Percentiles rank a stretch among this genome's conserved stretches.
Conservation (phyloP, 2,329 filamentous ascomycete genomes). For the Stemphylium vesicarium region DNA sequence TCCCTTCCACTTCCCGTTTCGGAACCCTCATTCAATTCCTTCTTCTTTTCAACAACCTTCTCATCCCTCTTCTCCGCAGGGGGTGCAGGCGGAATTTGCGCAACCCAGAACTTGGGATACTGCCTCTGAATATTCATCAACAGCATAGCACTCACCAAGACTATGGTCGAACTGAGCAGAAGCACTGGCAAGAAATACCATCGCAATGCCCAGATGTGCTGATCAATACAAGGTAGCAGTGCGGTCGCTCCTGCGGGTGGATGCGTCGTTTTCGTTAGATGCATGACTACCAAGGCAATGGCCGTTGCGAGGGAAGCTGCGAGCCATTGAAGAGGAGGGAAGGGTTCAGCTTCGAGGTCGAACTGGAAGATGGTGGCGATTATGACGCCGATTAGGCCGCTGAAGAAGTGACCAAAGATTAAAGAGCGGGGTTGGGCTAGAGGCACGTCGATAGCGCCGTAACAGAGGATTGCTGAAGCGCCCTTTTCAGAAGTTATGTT, state of each 20-base stretch:
- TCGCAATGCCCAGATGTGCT: slow-evolving; percentile 47
- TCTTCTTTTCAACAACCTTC: slow-evolving; percentile 11
- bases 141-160: slow-evolving; percentile 50
- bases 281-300: slow-evolving; percentile 54
- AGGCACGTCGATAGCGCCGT: slow-evolving; percentile 54
- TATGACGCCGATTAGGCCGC: slow-evolving; percentile 52
- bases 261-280: slow-evolving; percentile 55
- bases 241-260: slow-evolving; percentile 57
- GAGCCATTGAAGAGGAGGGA: slow-evolving; percentile 50
- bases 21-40: slow-evolving; percentile 14
- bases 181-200: slow-evolving; percentile 54
- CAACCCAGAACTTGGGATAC: slow-evolving; percentile 57
- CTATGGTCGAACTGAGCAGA: slow-evolving; percentile 49
- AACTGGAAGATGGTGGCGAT: slow-evolving; percentile 54
- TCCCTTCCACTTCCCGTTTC: slow-evolving; percentile 17
- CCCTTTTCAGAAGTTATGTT: slow-evolving; percentile 36
- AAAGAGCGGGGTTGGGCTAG: slow-evolving; percentile 55
- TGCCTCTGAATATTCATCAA: slow-evolving; percentile 55
- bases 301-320: slow-evolving; percentile 52
- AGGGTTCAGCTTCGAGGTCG: slow-evolving; percentile 34
- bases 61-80: slow-evolving; percentile 21
- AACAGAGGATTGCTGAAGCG: slow-evolving; percentile 55
- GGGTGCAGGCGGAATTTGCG: slow-evolving; percentile 38
- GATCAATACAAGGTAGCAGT: slow-evolving; percentile 51
- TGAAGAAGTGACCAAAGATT: slow-evolving; percentile 54